Evolutionary conservation across 768 basidiomycete genomes (phyloP).

Genomic region (Amanita exitialis): DNA sequence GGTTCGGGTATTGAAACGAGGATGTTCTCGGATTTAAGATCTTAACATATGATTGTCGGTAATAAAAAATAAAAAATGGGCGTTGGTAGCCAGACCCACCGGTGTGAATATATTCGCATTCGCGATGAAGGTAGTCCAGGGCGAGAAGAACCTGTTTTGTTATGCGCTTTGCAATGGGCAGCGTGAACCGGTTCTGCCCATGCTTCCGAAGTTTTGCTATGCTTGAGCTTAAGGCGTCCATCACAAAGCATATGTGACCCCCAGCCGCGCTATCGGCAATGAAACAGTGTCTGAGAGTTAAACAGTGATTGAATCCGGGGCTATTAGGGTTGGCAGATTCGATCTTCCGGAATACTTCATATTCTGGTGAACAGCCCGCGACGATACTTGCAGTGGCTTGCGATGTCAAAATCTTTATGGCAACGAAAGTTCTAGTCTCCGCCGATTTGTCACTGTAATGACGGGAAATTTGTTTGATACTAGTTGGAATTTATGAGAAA

Average conservation of each 20-base stretch:
- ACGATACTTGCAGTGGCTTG: background rate
- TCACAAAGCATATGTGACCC: constrained; percentile 4
- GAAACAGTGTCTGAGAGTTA: constrained; percentile 6
- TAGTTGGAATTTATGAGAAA: too few species aligned
- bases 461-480: background rate
- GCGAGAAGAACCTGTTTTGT: too few species aligned
- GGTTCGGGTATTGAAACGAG: constrained; percentile 7
- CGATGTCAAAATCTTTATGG: constrained; percentile 2
- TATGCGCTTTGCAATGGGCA: too few species aligned
- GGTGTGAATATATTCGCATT: too few species aligned
- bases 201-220: constrained; percentile 1
- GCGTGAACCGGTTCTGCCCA: too few species aligned
- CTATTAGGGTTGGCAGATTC: constrained; percentile 6
- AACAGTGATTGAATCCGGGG: constrained; percentile 9
- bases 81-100: too few species aligned
- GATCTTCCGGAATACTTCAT: constrained; percentile 8
- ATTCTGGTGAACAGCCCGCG: constrained; percentile 7
- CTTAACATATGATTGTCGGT: constrained; percentile 3
- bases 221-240: constrained; percentile 7
- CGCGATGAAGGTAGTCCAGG: too few species aligned
- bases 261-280: constrained; percentile 1
- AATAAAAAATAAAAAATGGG: too few species aligned
- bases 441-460: background rate
- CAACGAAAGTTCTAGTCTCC: constrained; percentile 1
- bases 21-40: constrained; percentile 5